phyloP scores from a whole-genome alignment of 441 rosid species.

The Pelargonium australe region DNA sequence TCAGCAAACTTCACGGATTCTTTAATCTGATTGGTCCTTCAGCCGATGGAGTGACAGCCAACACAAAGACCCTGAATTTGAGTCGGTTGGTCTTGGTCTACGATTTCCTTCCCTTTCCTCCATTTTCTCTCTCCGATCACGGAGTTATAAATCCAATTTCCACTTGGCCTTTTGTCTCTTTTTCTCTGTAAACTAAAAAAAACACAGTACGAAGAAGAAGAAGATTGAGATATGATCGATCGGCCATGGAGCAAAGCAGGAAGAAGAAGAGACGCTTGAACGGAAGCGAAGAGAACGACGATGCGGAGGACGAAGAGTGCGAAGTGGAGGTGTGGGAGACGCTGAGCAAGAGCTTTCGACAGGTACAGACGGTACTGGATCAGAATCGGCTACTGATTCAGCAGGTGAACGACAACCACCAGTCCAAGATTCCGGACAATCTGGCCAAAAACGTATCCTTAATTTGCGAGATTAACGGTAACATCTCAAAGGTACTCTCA shows the following conservation, averaged over 20 bases:
- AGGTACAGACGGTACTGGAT: constrained; percentile 74
- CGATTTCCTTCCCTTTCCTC: not conserved
- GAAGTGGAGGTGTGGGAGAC: constrained; percentile 59
- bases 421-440: constrained; percentile 61
- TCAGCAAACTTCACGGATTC: not conserved
- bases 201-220: not conserved
- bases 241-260: not conserved
- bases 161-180: not conserved
- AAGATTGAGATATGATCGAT: not conserved
- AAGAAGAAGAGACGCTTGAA: constrained; percentile 1
- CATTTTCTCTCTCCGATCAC: no score
- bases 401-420: constrained; percentile 87
- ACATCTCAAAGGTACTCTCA: constrained; percentile 67
- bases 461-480: constrained; percentile 78
- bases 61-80: constrained; percentile 1
- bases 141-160: not conserved
- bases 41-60: not conserved
- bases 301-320: constrained; percentile 30
- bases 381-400: constrained; percentile 68
- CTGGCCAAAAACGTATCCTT: constrained; percentile 82
- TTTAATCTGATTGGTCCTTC: not conserved
- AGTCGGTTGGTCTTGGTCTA: not conserved
- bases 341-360: constrained; percentile 43
- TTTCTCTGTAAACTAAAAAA: not conserved
- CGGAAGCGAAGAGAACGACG: constrained; percentile 5